These are phyloP conservation scores for Tremellales sp. DNA, from an alignment of 1,284 basidiomycete genomes.

Conservation along the genomic window DNA sequence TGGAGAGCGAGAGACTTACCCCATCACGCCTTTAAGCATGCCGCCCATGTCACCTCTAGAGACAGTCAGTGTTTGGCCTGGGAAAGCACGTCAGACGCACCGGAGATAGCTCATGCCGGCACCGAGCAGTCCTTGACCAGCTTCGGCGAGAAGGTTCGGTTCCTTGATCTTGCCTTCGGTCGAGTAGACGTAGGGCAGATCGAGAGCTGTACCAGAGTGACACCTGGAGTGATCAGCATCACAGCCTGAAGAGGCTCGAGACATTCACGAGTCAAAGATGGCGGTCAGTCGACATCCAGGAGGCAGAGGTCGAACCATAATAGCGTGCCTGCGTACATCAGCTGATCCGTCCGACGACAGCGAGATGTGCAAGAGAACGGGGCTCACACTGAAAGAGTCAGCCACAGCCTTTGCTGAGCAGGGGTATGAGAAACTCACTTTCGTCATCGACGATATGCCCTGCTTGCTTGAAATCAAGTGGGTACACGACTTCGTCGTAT, in stretches of 20 bases:
- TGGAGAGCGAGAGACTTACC: slow-evolving; percentile 9
- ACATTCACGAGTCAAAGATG: slow-evolving; percentile 64
- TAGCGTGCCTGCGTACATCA: slow-evolving; percentile 36
- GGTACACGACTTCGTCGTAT: slow-evolving; percentile 66
- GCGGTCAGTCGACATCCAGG: slow-evolving; percentile 81
- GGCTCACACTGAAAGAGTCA: slow-evolving; percentile 7
- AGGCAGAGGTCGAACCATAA: slow-evolving; percentile 65
- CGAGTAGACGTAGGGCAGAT: slow-evolving; percentile 63
- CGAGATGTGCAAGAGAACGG: too few species aligned
- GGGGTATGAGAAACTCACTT: slow-evolving; percentile 19
- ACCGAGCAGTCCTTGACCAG: slow-evolving; percentile 66
- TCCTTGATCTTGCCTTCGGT: slow-evolving; percentile 93
- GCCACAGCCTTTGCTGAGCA: neutral
- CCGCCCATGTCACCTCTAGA: slow-evolving; percentile 67
- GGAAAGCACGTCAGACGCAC: slow-evolving; percentile 6
- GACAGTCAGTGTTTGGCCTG: too few species aligned
- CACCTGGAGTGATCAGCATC: slow-evolving; percentile 8
- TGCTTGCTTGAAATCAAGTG: slow-evolving; percentile 66
- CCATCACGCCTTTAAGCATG: slow-evolving; percentile 55
- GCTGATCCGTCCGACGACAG: neutral
- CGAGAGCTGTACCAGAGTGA: slow-evolving; percentile 48
- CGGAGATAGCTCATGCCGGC: slow-evolving; percentile 47
- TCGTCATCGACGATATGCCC: slow-evolving; percentile 71
- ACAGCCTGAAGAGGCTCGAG: neutral
- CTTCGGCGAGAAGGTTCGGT: slow-evolving; percentile 73